Percentiles rank a stretch among this genome's conserved stretches.
Evolutionary conservation across 768 basidiomycete genomes (phyloP).

Genomic region (Hemileccinum impolitum): DNA sequence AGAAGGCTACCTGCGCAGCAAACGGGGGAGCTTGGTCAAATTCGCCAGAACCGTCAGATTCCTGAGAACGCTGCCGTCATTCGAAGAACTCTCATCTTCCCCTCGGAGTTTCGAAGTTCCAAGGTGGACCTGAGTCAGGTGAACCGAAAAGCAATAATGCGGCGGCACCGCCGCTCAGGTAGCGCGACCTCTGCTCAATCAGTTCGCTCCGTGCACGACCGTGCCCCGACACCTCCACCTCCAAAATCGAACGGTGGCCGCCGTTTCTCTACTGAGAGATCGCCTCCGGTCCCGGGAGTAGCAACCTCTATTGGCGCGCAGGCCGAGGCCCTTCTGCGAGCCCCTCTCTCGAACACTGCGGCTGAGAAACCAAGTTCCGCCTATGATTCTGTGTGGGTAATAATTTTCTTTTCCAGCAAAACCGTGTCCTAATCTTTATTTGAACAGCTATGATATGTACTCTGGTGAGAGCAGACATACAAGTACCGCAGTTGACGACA

Average conservation of each 20-base stretch:
- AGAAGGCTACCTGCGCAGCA: conserved; percentile 28
- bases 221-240: conserved; percentile 84
- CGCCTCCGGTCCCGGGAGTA: conserved; percentile 68
- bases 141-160: conserved; percentile 50
- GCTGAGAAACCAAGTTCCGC: conserved; percentile 67
- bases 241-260: conserved; percentile 50
- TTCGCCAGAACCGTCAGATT: conserved; percentile 29
- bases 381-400: conserved; percentile 75
- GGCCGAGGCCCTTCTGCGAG: conserved; percentile 38
- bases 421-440: conserved; percentile 18
- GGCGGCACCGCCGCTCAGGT: conserved; percentile 54
- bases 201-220: conserved; percentile 73
- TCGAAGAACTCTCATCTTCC: conserved; percentile 76
- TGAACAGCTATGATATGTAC: conserved; percentile 75
- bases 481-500: conserved; percentile 35
- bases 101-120: conserved; percentile 61
- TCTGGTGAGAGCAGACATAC: conserved; percentile 50
- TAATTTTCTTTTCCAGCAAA: conserved; percentile 8
- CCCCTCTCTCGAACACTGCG: conserved; percentile 37
- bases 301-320: conserved; percentile 48
- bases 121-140: conserved; percentile 53
- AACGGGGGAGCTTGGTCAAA: conserved; percentile 22
- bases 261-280: conserved; percentile 63
- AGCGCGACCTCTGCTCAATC: conserved; percentile 61
- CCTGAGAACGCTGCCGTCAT: conserved; percentile 51